Conservation (phyloP, 2,329 filamentous ascomycete species). For the Clonostachys chloroleuca region DNA sequence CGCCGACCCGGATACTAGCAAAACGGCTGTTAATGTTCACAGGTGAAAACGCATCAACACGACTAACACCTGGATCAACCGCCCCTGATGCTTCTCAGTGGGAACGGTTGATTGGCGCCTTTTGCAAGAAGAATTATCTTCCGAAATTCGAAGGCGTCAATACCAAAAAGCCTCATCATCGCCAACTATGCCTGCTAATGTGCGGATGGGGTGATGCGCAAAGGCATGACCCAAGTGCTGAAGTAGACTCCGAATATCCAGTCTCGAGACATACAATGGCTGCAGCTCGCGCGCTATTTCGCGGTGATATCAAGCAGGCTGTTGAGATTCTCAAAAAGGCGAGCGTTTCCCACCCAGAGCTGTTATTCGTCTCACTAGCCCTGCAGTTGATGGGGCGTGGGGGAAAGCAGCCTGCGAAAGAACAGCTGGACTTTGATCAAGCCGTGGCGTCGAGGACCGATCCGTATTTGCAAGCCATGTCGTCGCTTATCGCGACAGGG, state of each 20-base stretch:
- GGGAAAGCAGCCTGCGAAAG: slow-evolving; percentile 34
- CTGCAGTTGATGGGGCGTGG: slow-evolving; percentile 58
- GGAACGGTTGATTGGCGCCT: slow-evolving; percentile 57
- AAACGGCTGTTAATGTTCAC: not conserved
- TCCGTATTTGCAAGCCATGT: slow-evolving; percentile 75
- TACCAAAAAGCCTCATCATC: slow-evolving; percentile 64
- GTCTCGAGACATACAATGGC: slow-evolving; percentile 65
- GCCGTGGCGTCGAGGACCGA: slow-evolving; percentile 62
- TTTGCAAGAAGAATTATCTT: slow-evolving; percentile 60
- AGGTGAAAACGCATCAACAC: slow-evolving; percentile 43
- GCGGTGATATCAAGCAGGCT: slow-evolving; percentile 63
- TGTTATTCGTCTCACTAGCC: slow-evolving; percentile 64
- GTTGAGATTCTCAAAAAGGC: slow-evolving; percentile 66
- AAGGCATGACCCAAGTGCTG: slow-evolving; percentile 31
- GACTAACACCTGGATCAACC: slow-evolving; percentile 38
- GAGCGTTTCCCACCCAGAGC: slow-evolving; percentile 57
- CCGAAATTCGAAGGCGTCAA: slow-evolving; percentile 57
- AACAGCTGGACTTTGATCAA: slow-evolving; percentile 54
- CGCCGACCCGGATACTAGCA: too few relatives aligned
- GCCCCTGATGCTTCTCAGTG: slow-evolving; percentile 47
- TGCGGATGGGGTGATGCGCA: slow-evolving; percentile 65
- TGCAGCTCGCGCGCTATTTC: slow-evolving; percentile 71
- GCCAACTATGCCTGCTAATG: slow-evolving; percentile 71
- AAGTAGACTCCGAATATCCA: slow-evolving; percentile 38
- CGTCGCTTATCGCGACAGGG: slow-evolving; percentile 70